These are phyloP conservation scores for Aspergillus ochraceoroseus DNA, from an alignment of 2,329 filamentous ascomycete genomes.

Conservation along the genomic window DNA sequence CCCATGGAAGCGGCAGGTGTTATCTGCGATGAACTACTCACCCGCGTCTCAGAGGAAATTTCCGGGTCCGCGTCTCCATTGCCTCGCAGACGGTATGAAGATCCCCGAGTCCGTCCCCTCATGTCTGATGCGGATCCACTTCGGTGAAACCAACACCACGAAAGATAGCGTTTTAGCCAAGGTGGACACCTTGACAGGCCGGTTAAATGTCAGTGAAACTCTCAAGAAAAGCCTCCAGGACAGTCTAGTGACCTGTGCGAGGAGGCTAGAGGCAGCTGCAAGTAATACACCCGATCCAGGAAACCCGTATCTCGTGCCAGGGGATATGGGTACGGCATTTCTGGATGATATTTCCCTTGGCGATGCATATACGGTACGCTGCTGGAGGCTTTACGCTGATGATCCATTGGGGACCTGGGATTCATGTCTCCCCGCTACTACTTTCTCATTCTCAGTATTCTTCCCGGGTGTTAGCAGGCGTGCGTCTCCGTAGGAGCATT, in stretches of 20 bases:
- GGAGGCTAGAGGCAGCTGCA: background rate
- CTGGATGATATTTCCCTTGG: too few species aligned
- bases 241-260: background rate
- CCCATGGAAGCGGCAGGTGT: slow-evolving; percentile 9
- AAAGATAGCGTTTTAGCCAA: background rate
- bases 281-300: too few species aligned
- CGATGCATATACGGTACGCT: too few species aligned
- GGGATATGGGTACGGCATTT: too few species aligned
- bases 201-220: background rate
- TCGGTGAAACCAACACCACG: background rate
- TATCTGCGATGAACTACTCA: background rate
- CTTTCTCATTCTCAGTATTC: too few species aligned
- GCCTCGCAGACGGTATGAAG: background rate
- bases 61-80: background rate
- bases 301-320: too few species aligned
- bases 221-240: background rate
- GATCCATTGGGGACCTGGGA: too few species aligned
- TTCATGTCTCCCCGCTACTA: too few species aligned
- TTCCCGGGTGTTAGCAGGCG: too few species aligned
- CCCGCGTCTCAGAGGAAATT: background rate
- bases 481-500: too few species aligned
- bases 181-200: background rate
- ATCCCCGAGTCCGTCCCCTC: background rate
- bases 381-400: too few species aligned
- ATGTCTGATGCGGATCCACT: background rate